Base-by-base conservation (phyloP, 2,329 filamentous ascomycete genomes). In the Didymella segeticola region DNA sequence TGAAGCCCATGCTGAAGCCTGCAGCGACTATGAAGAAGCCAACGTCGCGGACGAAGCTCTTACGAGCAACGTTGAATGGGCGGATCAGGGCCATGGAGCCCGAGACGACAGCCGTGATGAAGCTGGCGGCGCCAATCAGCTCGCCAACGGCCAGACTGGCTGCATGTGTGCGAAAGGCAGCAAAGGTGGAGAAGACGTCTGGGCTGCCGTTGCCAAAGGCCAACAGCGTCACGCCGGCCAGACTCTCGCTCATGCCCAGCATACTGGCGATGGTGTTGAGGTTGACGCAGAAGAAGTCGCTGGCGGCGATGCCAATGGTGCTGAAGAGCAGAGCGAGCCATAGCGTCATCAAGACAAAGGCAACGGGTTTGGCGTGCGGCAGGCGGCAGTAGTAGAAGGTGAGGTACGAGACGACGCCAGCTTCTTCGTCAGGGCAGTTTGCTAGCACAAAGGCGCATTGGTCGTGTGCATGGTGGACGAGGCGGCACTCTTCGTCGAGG, bases 241-340 rank as follows among this genome's bases (percentile, higher is more conserved):
- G 83, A 73, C 91, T 98, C 79, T 99, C 93, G 74, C 93, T 97
- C 80, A 99, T 88, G 17, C 93, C 93, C 23, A 98, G 82, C 46
- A 97, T 86, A 51, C 83, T 88, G 19, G 95, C 88, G 65, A 99
- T 95, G 11, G 95, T 98, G 75, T 90, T 95, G 27, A 99, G 83
- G 70, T 99, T 96, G 77, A 98, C 86, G 77, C 93, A 98, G 77
- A 99, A 95, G 80, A 99, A 99, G 77, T 99, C 95, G 76, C 92
- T 97, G 19, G 95, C 95, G 12, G 95, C 95, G 60, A 99, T 97
- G 55, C 95, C 95, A 61, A 99, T 97, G 12, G 95, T 98, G 64
- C 90, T 93, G 77, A 99, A 99, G 7, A 99, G 85, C 48, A 98
- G 79, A 30, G 86, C 89, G 6, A 97, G 84, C 95, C 95, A 99